Conservation (phyloP, 2,329 filamentous ascomycete species). For the Conoideocrella luteorostrata region DNA sequence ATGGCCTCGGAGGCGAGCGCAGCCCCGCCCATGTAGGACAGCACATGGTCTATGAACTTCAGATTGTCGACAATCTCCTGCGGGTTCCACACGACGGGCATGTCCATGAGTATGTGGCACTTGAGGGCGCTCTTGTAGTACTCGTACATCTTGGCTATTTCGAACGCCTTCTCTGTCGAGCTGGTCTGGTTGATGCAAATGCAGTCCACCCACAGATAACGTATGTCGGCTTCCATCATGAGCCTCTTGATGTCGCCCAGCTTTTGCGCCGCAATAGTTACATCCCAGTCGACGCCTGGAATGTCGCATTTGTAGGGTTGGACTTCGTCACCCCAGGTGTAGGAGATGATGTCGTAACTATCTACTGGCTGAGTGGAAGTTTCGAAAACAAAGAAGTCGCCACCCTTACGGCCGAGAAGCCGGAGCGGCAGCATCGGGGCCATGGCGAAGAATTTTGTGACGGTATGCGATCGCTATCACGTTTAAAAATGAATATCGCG, state of each 20-base stretch:
- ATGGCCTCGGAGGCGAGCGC: no score
- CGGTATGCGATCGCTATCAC: no score
- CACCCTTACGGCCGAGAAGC: not conserved
- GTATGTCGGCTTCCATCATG: not conserved
- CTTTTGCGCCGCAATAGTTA: not conserved
- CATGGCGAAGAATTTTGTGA: not conserved
- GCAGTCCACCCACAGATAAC: not conserved
- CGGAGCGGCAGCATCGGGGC: not conserved
- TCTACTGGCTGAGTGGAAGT: not conserved
- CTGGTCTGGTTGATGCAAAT: not conserved
- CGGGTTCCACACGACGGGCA: not conserved
- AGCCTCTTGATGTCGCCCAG: not conserved
- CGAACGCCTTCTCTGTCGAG: not conserved
- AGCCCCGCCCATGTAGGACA: no score
- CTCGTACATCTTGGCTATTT: not conserved
- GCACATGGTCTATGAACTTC: no score
- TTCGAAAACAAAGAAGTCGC: not conserved
- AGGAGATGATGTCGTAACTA: not conserved
- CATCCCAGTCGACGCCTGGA: not conserved
- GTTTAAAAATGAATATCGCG: no score
- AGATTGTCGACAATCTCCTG: no score
- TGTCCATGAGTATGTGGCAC: not conserved
- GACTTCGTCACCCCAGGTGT: not conserved
- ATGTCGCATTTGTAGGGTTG: not conserved
- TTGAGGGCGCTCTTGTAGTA: not conserved